Evolutionary conservation across 2,329 filamentous ascomycete species (phyloP).

Genomic region (Knufia fluminis): DNA sequence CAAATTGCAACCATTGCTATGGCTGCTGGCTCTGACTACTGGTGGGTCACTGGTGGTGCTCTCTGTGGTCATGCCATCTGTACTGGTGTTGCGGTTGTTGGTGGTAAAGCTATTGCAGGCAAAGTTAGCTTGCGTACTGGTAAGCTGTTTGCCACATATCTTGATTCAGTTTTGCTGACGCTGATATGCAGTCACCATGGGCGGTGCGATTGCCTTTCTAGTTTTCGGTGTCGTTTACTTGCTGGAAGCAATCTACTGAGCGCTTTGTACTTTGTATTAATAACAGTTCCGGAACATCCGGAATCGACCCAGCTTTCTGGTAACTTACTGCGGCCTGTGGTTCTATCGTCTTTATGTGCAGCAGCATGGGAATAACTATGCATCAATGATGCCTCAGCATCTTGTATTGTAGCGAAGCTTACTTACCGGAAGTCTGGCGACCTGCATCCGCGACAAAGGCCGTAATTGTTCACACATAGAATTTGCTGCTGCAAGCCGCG

Average conservation of each 20-base stretch:
- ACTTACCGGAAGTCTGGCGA: neutral
- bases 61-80: constrained; percentile 79
- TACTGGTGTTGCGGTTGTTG: constrained; percentile 83
- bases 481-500: too few relatives aligned
- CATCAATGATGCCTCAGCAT: neutral
- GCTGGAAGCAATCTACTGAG: constrained; percentile 60
- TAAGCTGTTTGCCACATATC: constrained; percentile 45
- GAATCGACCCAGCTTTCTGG: too few relatives aligned
- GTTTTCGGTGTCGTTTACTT: constrained; percentile 88
- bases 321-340: too few relatives aligned
- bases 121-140: constrained; percentile 91
- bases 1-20: constrained; percentile 98
- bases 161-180: constrained; percentile 14
- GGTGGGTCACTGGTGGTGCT: constrained; percentile 93
- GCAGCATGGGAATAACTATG: too few relatives aligned
- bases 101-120: constrained; percentile 84
- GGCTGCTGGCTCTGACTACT: constrained; percentile 96
- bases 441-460: neutral
- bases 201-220: constrained; percentile 82
- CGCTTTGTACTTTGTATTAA: neutral
- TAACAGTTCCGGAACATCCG: too few relatives aligned
- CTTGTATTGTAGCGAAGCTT: neutral
- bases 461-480: too few relatives aligned
- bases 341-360: too few relatives aligned
- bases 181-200: constrained; percentile 67